phyloP scores from a whole-genome alignment of 192 early-diverging fungal species.

The Coemansia sp. region DNA sequence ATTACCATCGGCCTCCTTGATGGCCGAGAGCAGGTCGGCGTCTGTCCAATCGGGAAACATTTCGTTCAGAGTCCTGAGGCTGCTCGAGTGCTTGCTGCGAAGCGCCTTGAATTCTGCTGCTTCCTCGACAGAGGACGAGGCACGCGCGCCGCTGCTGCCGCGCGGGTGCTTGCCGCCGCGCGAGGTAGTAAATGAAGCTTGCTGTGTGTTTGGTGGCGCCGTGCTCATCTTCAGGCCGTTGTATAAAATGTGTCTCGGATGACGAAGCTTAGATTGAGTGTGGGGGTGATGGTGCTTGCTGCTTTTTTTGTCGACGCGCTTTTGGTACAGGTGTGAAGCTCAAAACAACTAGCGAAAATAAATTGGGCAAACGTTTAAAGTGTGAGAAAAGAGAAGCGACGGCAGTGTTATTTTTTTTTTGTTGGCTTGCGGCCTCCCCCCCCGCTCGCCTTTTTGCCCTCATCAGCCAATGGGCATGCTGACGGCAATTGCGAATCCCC shows the following conservation, averaged over 20 bases:
- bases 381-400: not conserved
- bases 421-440: no score
- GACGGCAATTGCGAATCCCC: no score
- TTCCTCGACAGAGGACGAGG: slow-evolving; percentile 17
- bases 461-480: no score
- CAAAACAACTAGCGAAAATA: slow-evolving; percentile 16
- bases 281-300: not conserved
- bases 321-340: slow-evolving; percentile 30
- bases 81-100: slow-evolving; percentile 56
- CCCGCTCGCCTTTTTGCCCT: not conserved
- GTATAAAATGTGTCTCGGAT: slow-evolving; percentile 35
- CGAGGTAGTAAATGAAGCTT: slow-evolving; percentile 12
- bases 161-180: slow-evolving; percentile 34
- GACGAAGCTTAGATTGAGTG: slow-evolving; percentile 3
- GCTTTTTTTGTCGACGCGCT: slow-evolving; percentile 33
- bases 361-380: slow-evolving; percentile 7
- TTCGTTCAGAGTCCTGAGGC: slow-evolving; percentile 61
- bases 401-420: not conserved
- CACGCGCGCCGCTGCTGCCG: slow-evolving; percentile 20
- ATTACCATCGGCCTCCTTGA: slow-evolving; percentile 86
- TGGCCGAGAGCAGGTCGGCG: slow-evolving; percentile 75
- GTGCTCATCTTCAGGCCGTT: slow-evolving; percentile 44
- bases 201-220: slow-evolving; percentile 49
- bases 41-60: slow-evolving; percentile 82
- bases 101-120: slow-evolving; percentile 61